A percentile compares a stretch with the other conserved stretches of the same genome.
Evolutionary conservation across 768 basidiomycete species (phyloP).

Genomic region (Kwoniella sp.): DNA sequence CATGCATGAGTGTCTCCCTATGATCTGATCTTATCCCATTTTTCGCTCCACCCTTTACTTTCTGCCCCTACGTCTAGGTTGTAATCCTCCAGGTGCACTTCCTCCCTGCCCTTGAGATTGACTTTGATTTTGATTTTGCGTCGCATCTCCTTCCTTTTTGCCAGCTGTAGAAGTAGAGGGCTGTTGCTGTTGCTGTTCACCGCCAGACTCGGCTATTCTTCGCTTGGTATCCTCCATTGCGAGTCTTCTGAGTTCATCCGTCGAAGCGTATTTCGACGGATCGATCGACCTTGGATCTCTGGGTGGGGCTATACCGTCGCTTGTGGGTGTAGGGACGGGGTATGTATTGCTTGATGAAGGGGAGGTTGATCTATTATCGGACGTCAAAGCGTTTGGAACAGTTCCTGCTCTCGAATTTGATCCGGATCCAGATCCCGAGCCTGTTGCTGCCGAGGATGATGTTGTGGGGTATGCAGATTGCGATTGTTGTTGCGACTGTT

Average conservation of each 20-base stretch:
- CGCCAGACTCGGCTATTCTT: constrained; percentile 25
- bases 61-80: constrained; percentile 1
- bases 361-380: background rate
- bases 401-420: background rate
- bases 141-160: too few relatives aligned
- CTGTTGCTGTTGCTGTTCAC: background rate
- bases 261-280: constrained; percentile 27
- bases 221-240: constrained; percentile 49
- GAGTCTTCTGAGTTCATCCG: constrained; percentile 41
- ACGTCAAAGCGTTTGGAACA: constrained; percentile 8
- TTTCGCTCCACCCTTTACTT: too few relatives aligned
- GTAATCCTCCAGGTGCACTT: background rate
- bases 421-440: background rate
- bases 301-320: constrained; percentile 22
- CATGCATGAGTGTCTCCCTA: too few relatives aligned
- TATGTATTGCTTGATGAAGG: constrained; percentile 6
- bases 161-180: too few relatives aligned
- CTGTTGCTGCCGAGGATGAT: too few relatives aligned
- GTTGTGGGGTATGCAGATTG: too few relatives aligned
- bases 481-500: too few relatives aligned
- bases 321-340: constrained; percentile 34
- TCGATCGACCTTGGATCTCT: constrained; percentile 27
- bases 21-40: too few relatives aligned
- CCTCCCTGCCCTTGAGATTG: background rate
- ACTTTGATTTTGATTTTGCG: background rate